Conservation (phyloP, 345 rosid genomes). For the Ceriops decandra region DNA sequence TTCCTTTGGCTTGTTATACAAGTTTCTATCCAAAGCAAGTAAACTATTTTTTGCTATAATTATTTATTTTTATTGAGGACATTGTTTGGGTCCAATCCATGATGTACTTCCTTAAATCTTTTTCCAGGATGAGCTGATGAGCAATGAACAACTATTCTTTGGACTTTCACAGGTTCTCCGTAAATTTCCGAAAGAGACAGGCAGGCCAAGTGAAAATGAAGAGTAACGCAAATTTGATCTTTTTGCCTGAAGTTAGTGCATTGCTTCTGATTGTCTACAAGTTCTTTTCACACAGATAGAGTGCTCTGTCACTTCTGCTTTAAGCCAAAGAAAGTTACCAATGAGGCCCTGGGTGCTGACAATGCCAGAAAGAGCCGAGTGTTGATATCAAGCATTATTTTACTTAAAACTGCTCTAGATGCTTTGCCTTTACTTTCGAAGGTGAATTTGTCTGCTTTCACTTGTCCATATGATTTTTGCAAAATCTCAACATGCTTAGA, state of each 20-base stretch:
- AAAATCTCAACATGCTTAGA: not conserved
- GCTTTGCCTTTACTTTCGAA: slow-evolving; percentile 81
- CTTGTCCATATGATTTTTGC: not conserved
- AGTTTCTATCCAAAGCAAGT: not conserved
- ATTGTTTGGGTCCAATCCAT: slow-evolving; percentile 15
- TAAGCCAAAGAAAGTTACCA: slow-evolving; percentile 79
- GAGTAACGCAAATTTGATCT: not conserved
- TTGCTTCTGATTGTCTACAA: slow-evolving; percentile 18
- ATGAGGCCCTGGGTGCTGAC: slow-evolving; percentile 53
- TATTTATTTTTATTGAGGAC: slow-evolving; percentile 2
- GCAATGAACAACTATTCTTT: slow-evolving; percentile 89
- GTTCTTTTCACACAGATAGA: slow-evolving; percentile 54
- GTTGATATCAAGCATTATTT: slow-evolving; percentile 82
- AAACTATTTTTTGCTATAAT: not conserved
- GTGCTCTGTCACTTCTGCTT: slow-evolving; percentile 98
- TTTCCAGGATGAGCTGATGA: slow-evolving; percentile 89
- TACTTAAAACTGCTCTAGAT: slow-evolving; percentile 93
- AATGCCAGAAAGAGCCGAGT: slow-evolving; percentile 79
- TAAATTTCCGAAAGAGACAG: slow-evolving; percentile 94
- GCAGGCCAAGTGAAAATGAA: slow-evolving; percentile 32
- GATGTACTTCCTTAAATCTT: slow-evolving; percentile 19
- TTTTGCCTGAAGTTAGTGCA: slow-evolving; percentile 13
- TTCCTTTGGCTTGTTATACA: not conserved
- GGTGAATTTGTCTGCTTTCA: slow-evolving; percentile 38
- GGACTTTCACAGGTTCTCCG: slow-evolving; percentile 93